phyloP scores from a whole-genome alignment of 2,329 filamentous ascomycete genomes.

The Xylariaceae sp. region DNA sequence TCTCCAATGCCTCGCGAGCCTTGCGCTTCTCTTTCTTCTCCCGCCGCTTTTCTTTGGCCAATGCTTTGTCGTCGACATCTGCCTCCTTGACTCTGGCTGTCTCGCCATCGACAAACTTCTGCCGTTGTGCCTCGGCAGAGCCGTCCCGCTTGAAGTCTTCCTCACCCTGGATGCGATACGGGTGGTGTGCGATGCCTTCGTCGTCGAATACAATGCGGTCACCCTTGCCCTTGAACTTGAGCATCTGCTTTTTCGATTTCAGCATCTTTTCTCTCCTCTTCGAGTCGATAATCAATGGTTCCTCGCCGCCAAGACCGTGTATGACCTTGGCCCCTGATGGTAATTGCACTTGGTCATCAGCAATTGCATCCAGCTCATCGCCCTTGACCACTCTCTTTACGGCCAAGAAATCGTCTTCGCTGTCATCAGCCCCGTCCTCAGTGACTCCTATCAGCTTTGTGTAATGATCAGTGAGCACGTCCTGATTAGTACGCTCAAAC shows the following conservation, averaged over 20 bases:
- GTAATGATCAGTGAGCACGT: slow-evolving; percentile 92
- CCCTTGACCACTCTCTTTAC: slow-evolving; percentile 84
- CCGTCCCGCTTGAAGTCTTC: slow-evolving; percentile 73
- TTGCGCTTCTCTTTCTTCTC: slow-evolving; percentile 74
- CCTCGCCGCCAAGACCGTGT: slow-evolving; percentile 61
- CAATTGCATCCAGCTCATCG: slow-evolving; percentile 54
- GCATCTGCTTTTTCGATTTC: slow-evolving; percentile 87
- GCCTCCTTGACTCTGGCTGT: slow-evolving; percentile 64
- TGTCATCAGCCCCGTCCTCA: slow-evolving; percentile 43
- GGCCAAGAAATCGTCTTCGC: slow-evolving; percentile 75
- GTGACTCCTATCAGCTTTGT: slow-evolving; percentile 68
- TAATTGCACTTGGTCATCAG: slow-evolving; percentile 40
- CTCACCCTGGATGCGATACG: slow-evolving; percentile 87
- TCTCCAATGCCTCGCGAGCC: slow-evolving; percentile 56
- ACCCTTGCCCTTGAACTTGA: slow-evolving; percentile 83
- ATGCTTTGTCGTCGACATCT: slow-evolving; percentile 77
- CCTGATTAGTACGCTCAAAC: slow-evolving; percentile 96
- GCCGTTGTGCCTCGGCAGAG: slow-evolving; percentile 68
- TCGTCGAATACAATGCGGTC: slow-evolving; percentile 89
- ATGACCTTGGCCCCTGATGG: slow-evolving; percentile 55
- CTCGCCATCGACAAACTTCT: slow-evolving; percentile 74
- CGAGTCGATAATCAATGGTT: slow-evolving; percentile 81
- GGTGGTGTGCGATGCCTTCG: slow-evolving; percentile 75
- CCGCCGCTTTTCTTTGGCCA: slow-evolving; percentile 71
- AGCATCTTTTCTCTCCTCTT: slow-evolving; percentile 95